A percentile compares a stretch with the other conserved stretches of the same genome.
Conservation (phyloP, 164 flowering plant species). For the Berberis vulgaris region DNA sequence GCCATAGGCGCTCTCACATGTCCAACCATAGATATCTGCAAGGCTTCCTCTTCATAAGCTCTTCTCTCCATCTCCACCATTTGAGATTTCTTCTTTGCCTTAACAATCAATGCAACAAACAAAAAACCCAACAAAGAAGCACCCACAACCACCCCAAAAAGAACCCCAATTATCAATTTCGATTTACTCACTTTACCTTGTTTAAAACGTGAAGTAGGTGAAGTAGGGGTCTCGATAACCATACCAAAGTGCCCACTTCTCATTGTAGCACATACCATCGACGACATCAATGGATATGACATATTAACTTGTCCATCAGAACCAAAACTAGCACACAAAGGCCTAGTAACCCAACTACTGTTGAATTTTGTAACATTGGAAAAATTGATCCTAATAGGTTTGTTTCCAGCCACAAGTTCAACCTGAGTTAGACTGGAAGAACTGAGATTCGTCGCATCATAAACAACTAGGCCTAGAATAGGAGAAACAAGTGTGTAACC, state of each 20-base stretch:
- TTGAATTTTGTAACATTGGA: conserved; percentile 15
- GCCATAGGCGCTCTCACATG: conserved; percentile 74
- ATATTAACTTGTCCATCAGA: conserved; percentile 49
- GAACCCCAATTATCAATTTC: conserved; percentile 59
- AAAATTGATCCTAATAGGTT: conserved; percentile 61
- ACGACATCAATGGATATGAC: conserved; percentile 19
- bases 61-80: conserved; percentile 74
- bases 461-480: conserved; percentile 64
- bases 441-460: conserved; percentile 34
- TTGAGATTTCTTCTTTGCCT: conserved; percentile 59
- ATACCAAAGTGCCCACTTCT: conserved; percentile 68
- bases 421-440: conserved; percentile 34
- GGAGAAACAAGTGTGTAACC: conserved; percentile 73
- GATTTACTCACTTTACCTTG: conserved; percentile 35
- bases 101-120: conserved; percentile 59
- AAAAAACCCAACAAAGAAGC: conserved; percentile 54
- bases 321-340: conserved; percentile 64
- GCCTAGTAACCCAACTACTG: conserved; percentile 11
- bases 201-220: conserved; percentile 8
- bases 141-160: conserved; percentile 59
- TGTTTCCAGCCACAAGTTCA: conserved; percentile 25
- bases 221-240: conserved; percentile 35
- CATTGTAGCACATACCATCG: conserved; percentile 33
- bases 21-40: conserved; percentile 90
- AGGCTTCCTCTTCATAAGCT: conserved; percentile 91